These are phyloP conservation scores for Xylariaceae sp. DNA, from an alignment of 2,329 filamentous ascomycete species.

Conservation along the genomic window DNA sequence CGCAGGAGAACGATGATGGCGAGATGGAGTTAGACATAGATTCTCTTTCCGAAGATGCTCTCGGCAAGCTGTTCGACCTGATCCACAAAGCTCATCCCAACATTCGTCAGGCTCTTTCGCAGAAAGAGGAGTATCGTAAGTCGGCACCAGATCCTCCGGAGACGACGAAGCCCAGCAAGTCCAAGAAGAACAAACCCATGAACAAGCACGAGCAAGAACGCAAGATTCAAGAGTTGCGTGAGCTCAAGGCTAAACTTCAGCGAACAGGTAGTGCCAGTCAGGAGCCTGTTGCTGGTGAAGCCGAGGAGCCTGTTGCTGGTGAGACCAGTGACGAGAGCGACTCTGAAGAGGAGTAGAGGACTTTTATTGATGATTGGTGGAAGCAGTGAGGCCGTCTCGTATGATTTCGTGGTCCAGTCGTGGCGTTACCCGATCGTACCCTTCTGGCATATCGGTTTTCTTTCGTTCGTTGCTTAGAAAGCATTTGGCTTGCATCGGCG, in stretches of 20 bases:
- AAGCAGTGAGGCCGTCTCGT: too few relatives aligned
- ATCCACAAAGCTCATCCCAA: slow-evolving; percentile 37
- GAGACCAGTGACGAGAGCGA: slow-evolving; percentile 29
- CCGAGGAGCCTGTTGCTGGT: slow-evolving; percentile 19
- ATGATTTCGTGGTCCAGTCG: neutral
- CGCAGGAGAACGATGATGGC: slow-evolving; percentile 54
- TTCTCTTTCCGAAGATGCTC: slow-evolving; percentile 51
- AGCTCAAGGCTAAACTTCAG: slow-evolving; percentile 51
- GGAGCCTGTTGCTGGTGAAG: slow-evolving; percentile 25
- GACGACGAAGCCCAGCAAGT: slow-evolving; percentile 43
- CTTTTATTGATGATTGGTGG: too few relatives aligned
- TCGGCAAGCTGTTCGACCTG: slow-evolving; percentile 47
- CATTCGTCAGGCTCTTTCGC: slow-evolving; percentile 32
- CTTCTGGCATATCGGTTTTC: neutral
- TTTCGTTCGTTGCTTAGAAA: neutral
- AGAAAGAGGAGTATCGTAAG: slow-evolving; percentile 29
- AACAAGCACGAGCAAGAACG: slow-evolving; percentile 67
- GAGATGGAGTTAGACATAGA: slow-evolving; percentile 60
- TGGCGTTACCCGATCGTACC: neutral
- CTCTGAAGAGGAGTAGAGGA: slow-evolving; percentile 28
- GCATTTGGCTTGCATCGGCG: neutral
- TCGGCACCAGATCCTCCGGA: slow-evolving; percentile 23
- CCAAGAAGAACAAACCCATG: slow-evolving; percentile 75
- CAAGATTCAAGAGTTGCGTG: slow-evolving; percentile 60
- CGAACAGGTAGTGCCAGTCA: slow-evolving; percentile 43